Evolutionary conservation across 805 yeast species (phyloP).

Genomic region (Schwanniomyces sp.): DNA sequence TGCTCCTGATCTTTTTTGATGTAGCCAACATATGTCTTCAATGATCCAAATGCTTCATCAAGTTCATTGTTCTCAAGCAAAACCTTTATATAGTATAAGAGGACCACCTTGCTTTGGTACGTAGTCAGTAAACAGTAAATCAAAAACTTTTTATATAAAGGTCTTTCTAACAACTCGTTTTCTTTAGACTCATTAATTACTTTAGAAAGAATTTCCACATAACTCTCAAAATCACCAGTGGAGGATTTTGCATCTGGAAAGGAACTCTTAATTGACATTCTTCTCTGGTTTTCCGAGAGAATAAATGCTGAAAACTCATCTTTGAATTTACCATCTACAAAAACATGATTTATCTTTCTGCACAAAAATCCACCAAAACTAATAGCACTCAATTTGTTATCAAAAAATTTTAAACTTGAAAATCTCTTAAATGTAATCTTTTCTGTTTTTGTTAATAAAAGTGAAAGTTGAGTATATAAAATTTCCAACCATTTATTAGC

Average conservation of each 20-base stretch:
- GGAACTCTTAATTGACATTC: conserved; percentile 11
- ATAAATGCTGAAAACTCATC: conserved; percentile 26
- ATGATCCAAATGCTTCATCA: conserved; percentile 45
- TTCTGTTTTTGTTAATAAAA: conserved; percentile 16
- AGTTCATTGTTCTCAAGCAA: conserved; percentile 34
- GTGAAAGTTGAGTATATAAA: conserved; percentile 20
- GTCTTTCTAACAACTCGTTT: conserved; percentile 19
- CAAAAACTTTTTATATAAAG: conserved; percentile 27
- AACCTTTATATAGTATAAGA: conserved; percentile 28
- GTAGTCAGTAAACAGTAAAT: conserved; percentile 30
- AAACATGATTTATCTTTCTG: conserved; percentile 15
- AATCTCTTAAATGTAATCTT: conserved; percentile 11
- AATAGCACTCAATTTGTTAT: conserved; percentile 24
- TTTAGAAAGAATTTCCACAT: conserved; percentile 30
- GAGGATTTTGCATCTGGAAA: conserved; percentile 30
- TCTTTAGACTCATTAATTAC: conserved; percentile 23
- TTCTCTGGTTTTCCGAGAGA: conserved; percentile 17
- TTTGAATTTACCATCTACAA: conserved; percentile 17
- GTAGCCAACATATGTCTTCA: conserved; percentile 35
- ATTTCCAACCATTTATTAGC: conserved; percentile 35
- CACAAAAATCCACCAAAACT: conserved; percentile 27
- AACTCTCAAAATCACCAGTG: conserved; percentile 20
- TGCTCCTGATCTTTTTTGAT: conserved; percentile 32
- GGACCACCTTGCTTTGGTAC: conserved; percentile 37
- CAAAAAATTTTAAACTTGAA: conserved; percentile 14